Evolutionary conservation across 2,329 filamentous ascomycete species (phyloP), one percentile per base, ranked within the genome.

Genomic region (Aspergillus proliferans): DNA sequence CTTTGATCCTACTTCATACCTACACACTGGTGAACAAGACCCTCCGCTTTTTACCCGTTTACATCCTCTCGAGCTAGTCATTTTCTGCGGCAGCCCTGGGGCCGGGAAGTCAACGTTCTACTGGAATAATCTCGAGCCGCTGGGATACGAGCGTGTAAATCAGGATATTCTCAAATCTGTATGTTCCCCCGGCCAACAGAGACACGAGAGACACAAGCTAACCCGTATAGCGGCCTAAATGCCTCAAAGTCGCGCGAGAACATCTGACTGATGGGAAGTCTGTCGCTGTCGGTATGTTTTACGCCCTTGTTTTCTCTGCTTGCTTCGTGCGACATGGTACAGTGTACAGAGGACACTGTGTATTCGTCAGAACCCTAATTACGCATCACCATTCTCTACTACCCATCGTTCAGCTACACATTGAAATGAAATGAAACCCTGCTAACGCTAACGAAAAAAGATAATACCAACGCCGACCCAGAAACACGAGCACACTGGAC

Each of bases 51-150:
- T 81, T 55, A 74, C 78, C 43, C 88, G 84, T 70, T 79, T 76
- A 46, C 82, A 85, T 59, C 67, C 79, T 5, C 68, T 83, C 55
- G 91, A 96, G 48, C 74, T 97, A 12, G 81, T 97, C 21, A 69
- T 97, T 6, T 88, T 95, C 65, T 92, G 88, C 62, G 93, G 93
- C 1, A 88, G 87, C 43, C 93, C 93, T 0, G 91, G 88, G 1
- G 83, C 89, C 2, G 93, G 93, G 15, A 97, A 98, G 70, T 95
- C 88, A 36, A 92, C 89, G 0, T 95, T 93, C 62, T 96, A 86
- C 71, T 88, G 85, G 82, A 83, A 79, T 53, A 74, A 87, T 55
- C 73, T 97, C 33, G 77, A 90, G 64, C 86, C 87, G 21, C 71
- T 93, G 24, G 87, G 84, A 3, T 97, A 95, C 65, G 80, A 83